Conservation (phyloP, 331 rosid species). For the Phaseolus coccineus region DNA sequence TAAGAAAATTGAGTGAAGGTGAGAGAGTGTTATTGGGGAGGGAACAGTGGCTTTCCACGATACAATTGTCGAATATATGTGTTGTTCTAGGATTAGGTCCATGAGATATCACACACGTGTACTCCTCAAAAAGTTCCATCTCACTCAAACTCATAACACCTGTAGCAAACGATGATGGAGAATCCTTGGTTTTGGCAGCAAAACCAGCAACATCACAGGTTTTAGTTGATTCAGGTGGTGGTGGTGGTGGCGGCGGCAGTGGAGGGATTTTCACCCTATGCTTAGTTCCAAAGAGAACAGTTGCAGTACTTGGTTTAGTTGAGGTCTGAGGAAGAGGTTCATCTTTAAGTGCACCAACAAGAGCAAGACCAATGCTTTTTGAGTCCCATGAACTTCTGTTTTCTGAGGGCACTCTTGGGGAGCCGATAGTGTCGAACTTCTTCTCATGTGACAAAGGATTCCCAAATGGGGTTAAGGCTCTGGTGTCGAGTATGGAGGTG, state of each 20-base stretch:
- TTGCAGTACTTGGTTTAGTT: constrained; percentile 38
- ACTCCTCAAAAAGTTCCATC: constrained; percentile 86
- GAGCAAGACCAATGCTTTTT: constrained; percentile 70
- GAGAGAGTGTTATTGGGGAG: constrained; percentile 38
- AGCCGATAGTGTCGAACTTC: constrained; percentile 35
- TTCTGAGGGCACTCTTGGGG: constrained; percentile 47
- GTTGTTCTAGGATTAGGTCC: constrained; percentile 85
- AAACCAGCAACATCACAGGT: constrained; percentile 39
- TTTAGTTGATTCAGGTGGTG: constrained; percentile 45
- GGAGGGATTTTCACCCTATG: constrained; percentile 74
- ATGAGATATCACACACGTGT: constrained; percentile 81
- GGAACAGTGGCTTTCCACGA: constrained; percentile 57
- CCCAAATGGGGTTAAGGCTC: constrained; percentile 52
- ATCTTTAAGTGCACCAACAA: constrained; percentile 57
- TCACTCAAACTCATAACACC: constrained; percentile 62
- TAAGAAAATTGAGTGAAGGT: constrained; percentile 61
- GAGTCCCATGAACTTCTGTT: constrained; percentile 57
- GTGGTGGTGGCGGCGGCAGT: not conserved
- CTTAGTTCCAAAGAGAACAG: constrained; percentile 68
- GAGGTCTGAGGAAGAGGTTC: constrained; percentile 34
- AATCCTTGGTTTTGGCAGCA: constrained; percentile 46
- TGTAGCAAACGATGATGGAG: constrained; percentile 34
- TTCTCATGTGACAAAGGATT: constrained; percentile 52
- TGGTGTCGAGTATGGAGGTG: constrained; percentile 77
- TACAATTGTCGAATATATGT: constrained; percentile 76